phyloP scores from a whole-genome alignment of 495 filamentous ascomycete genomes.

The Elaphomyces granulatus region DNA sequence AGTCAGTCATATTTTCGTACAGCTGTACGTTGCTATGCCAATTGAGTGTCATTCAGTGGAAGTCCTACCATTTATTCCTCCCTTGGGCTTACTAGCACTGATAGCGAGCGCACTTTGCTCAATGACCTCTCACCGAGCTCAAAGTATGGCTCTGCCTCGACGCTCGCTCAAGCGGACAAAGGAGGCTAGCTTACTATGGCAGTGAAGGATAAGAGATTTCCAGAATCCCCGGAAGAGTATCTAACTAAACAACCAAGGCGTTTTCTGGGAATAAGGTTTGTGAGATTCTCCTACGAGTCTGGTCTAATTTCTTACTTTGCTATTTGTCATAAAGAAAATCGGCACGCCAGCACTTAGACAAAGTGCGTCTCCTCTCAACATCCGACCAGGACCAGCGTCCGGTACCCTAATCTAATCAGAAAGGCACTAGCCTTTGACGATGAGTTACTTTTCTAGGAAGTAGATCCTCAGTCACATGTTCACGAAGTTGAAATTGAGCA shows the following conservation, averaged over 20 bases:
- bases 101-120: conserved; percentile 20
- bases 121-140: conserved; percentile 2
- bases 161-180: conserved; percentile 17
- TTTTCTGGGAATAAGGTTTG: too few species aligned
- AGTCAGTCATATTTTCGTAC: neutral
- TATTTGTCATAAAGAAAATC: too few species aligned
- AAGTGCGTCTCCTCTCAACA: neutral
- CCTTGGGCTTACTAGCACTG: conserved; percentile 2
- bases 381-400: neutral
- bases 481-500: too few species aligned
- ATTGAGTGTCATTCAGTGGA: too few species aligned
- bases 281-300: too few species aligned
- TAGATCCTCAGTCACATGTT: neutral
- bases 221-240: too few species aligned
- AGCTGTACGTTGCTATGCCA: too few species aligned
- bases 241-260: too few species aligned
- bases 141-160: neutral
- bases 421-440: neutral
- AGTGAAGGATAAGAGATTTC: conserved; percentile 9
- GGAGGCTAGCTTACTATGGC: conserved; percentile 27
- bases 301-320: too few species aligned
- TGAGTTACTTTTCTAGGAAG: neutral
- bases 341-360: neutral
- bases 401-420: neutral
- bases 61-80: neutral